Evolutionary conservation across 192 early-diverging fungal genomes (phyloP), one percentile per base, ranked within the genome.

Genomic region (Helicostylum pulchrum): DNA sequence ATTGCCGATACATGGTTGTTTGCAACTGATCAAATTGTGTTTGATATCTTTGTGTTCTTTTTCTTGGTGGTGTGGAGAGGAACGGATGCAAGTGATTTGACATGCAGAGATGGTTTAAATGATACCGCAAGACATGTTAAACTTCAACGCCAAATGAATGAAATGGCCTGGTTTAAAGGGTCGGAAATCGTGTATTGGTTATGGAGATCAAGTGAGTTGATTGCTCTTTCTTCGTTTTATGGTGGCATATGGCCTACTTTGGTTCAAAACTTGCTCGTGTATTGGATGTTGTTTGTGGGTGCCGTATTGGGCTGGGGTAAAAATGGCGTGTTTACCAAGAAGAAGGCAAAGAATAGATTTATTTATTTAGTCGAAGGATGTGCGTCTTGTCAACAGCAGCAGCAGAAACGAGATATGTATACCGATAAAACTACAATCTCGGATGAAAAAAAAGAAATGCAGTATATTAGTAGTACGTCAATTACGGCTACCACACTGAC

Each of bases 1-100:
- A 67, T 78, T 61, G 78, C 78, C 11, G 81, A 83, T 48, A 80
- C 81, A 7, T 83, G 81, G 81, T 65, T 83, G 48, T 73, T 64
- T 64, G 71, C 65, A 8, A 30, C 66, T 1, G 48, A 53, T 9
- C 46, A 64, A 7, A 23, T 68, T 31, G 32, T 51, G 14, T 52
- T 64, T 11, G 66, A 67, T 30, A 44, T 73, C 4, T 53, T 42
- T 7, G 62, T 64, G 0, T 73, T 66, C 31, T 43, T 72, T 7
- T 31, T 70, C 15, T 11, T 66, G 5, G 47, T 43, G 17, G 43
- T 52, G 9, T 61, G 50, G 55, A n/a, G 65, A 11, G 65, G 57
- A 4, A 48, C 66, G 0, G 67, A 63, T 31, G 61, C 50, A 0
- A 46, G 44, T 26, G 67, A 68, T 54, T 44, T 56, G 4, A 50